Conservation (phyloP, 805 yeast species). For the Hyphopichia homilentoma region DNA sequence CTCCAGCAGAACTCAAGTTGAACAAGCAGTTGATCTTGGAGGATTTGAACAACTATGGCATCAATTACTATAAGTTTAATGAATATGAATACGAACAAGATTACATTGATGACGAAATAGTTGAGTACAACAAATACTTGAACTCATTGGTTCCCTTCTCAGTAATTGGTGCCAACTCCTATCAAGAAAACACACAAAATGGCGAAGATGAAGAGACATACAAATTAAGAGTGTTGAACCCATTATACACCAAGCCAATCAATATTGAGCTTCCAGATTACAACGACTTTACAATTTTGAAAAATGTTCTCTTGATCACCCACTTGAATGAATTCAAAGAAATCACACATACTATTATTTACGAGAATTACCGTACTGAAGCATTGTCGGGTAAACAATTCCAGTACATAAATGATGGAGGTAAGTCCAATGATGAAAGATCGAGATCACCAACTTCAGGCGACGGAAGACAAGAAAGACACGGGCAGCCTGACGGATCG, state of each 20-base stretch:
- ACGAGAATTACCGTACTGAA: slow-evolving; percentile 87
- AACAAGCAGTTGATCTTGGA: slow-evolving; percentile 74
- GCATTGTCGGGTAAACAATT: slow-evolving; percentile 65
- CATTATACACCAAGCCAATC: slow-evolving; percentile 48
- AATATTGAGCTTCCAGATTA: slow-evolving; percentile 69
- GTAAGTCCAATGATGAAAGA: neutral
- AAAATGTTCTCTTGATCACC: slow-evolving; percentile 75
- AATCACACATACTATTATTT: slow-evolving; percentile 78
- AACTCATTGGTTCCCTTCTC: slow-evolving; percentile 66
- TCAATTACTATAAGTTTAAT: slow-evolving; percentile 70
- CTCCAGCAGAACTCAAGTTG: slow-evolving; percentile 45
- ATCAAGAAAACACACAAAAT: slow-evolving; percentile 31
- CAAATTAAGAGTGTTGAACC: slow-evolving; percentile 51
- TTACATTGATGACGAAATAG: slow-evolving; percentile 57
- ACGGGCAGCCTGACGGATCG: slow-evolving; percentile 8
- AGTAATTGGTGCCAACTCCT: slow-evolving; percentile 65
- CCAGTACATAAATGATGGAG: slow-evolving; percentile 23
- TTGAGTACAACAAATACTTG: slow-evolving; percentile 61
- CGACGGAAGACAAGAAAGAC: slow-evolving; percentile 2
- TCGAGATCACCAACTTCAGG: slow-evolving; percentile 1
- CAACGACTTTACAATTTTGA: slow-evolving; percentile 76
- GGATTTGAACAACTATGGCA: slow-evolving; percentile 65
- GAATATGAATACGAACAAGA: slow-evolving; percentile 55
- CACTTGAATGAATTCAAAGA: slow-evolving; percentile 89
- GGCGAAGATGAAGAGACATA: slow-evolving; percentile 33